phyloP scores from a whole-genome alignment of 2,329 filamentous ascomycete genomes.

The Aureobasidium lini region DNA sequence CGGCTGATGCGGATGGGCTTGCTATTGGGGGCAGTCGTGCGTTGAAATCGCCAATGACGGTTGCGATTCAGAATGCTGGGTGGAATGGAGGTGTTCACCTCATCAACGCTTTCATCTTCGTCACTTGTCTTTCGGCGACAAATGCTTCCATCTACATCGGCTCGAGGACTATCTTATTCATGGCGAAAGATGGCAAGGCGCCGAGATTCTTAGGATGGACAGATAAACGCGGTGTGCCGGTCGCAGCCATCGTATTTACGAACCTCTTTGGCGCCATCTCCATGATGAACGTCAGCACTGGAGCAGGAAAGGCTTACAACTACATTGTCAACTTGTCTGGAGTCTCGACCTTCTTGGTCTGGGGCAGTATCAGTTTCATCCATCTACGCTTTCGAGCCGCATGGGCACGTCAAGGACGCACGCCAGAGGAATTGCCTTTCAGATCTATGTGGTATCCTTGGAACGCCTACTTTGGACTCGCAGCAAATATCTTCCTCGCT shows the following conservation, averaged over 20 bases:
- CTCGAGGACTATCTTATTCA: constrained; percentile 65
- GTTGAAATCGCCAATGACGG: constrained; percentile 64
- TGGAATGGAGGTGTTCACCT: constrained; percentile 67
- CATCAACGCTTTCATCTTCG: constrained; percentile 69
- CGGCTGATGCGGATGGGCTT: constrained; percentile 58
- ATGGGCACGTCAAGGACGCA: constrained; percentile 52
- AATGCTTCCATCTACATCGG: constrained; percentile 74
- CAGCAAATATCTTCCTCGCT: constrained; percentile 42
- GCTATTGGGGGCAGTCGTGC: constrained; percentile 55
- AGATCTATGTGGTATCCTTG: constrained; percentile 44
- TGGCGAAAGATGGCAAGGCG: constrained; percentile 66
- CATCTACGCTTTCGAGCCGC: constrained; percentile 65
- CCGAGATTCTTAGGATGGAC: constrained; percentile 63
- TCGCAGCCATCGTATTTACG: constrained; percentile 57
- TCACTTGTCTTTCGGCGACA: constrained; percentile 63
- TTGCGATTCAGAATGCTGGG: constrained; percentile 66
- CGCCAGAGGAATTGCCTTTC: constrained; percentile 43
- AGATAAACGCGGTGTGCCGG: constrained; percentile 53
- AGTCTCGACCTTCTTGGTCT: constrained; percentile 64
- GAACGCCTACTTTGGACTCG: constrained; percentile 43
- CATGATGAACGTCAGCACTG: constrained; percentile 67
- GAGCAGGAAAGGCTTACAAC: constrained; percentile 55
- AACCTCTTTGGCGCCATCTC: constrained; percentile 64
- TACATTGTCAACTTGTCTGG: constrained; percentile 60
- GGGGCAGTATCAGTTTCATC: constrained; percentile 62